These are phyloP conservation scores for Stipa capillata DNA, from an alignment of 176 grass and related monocot genomes.

Conservation along the genomic window DNA sequence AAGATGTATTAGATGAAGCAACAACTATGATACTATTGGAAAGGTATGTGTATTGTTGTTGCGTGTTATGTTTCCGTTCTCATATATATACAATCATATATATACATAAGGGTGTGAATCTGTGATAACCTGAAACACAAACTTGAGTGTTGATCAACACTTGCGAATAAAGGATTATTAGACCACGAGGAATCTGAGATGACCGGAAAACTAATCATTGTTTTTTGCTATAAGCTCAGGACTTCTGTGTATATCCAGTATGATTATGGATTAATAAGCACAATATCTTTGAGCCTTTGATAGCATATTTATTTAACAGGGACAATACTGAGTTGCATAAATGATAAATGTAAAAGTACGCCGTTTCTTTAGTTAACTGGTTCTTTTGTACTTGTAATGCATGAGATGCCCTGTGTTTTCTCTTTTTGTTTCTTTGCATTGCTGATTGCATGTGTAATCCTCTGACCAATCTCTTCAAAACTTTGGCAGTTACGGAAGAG, in stretches of 20 bases:
- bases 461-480: neutral
- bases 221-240: neutral
- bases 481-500: slow-evolving; percentile 77
- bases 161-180: neutral
- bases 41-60: slow-evolving; percentile 41
- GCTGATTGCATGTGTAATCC: neutral
- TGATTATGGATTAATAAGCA: neutral
- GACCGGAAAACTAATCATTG: neutral
- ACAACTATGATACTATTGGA: slow-evolving; percentile 92
- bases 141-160: neutral
- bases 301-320: neutral
- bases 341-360: neutral
- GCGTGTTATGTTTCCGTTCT: neutral
- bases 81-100: neutral
- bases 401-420: neutral
- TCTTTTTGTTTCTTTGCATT: neutral
- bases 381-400: neutral
- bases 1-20: slow-evolving; percentile 95
- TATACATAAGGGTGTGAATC: neutral
- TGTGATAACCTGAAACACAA: neutral
- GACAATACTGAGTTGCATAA: neutral
- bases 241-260: neutral
- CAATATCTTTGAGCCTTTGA: neutral
- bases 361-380: neutral
- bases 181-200: neutral